Evolutionary conservation across 257 asterid species (phyloP), one percentile per base, ranked within the genome.

Genomic region (Jacaranda mimosifolia): DNA sequence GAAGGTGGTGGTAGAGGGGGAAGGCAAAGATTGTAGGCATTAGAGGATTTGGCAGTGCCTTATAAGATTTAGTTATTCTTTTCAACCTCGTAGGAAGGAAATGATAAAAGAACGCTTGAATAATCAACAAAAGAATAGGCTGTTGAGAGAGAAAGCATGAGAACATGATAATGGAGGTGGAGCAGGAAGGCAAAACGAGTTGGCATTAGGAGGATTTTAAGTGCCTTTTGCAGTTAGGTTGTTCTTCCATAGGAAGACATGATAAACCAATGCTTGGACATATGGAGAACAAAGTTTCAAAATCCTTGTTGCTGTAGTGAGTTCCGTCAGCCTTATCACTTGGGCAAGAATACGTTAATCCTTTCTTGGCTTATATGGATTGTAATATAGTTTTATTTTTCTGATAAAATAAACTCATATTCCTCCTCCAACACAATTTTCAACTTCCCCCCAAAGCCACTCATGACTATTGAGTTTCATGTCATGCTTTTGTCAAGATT

Each of bases 31-130:
- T 32, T 45, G n/a, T n/a, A n/a, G 17, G 52, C 56, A 38, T 36
- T 36, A 53, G 46, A 13, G 45, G 70, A 48, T 57, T 40, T 65
- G 18, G 38, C 36, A 60, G 60, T 56, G 68, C 69, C 26, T 76
- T 76, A 19, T 59, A 36, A 42, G 15, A 76, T 77, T 57, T 43
- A 51, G 32, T 57, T 53, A 6, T 11, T 39, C 51, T 15, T 36
- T 51, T 55, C 9, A 14, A 26, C 43, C 58, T 15, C 56, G 18
- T 17, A 6, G 64, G 72, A 69, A 49, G 15, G 55, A 63, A 63
- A 8, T 36, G 32, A 45, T 19, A 48, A 63, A 74, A 49, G 63
- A 49, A 38, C n/a, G 66, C 40, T 36, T 71, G 18, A n/a, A 55
- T 70, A 26, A 26, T 26, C 32, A 26, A 55, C 45, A 5, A 3